Base-by-base conservation (phyloP, 1,284 basidiomycete species). In the Heliocybe sulcata region DNA sequence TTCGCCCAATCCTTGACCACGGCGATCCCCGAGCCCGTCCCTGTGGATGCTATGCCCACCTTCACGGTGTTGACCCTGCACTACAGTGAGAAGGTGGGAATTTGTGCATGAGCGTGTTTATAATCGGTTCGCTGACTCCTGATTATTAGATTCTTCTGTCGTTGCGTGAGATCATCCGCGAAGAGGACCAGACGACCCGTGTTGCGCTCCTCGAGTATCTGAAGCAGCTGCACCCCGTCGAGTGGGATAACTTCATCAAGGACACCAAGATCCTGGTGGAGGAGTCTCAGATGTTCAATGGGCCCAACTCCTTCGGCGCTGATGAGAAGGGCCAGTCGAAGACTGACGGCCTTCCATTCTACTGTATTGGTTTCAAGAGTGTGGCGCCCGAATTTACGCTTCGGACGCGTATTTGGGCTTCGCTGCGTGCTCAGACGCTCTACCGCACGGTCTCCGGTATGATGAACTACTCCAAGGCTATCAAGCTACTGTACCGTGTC, bases 391-490 rank as follows among this genome's bases (percentile, higher is more conserved):
- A 99, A 72, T 99, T 97, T 73, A 99, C 96, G 0, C 82, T 99
- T 27, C 94, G 96, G 61, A 99, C 97, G 14, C 90, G 96, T 72
- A 99, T 99, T 65, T 99, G 96, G 96, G 95, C 96, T 10, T 98
- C 95, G 26, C 81, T 99, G 14, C 92, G 96, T 58, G 96, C 96
- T 20, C 97, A 99, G 77, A 99, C 97, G 2, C 84, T 99, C 31
- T 99, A 99, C 73, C 88, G 97, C 63, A 99, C 96, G 20, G 95
- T 99, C 16, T 98, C 97, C 49, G 97, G 96, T 53, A 98, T 99
- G 88, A 99, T 99, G 97, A 99, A 99, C 78, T 99, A 99, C 72
- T 87, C 92, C 65, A 99, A 99, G 80, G 96, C 97, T 19, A 98
- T 99, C 84, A 99, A 99, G 74, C 80, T 99, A n/a, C 82, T 99